Conservation (phyloP, 495 filamentous ascomycete genomes). For the Friedmanniomyces endolithicus region DNA sequence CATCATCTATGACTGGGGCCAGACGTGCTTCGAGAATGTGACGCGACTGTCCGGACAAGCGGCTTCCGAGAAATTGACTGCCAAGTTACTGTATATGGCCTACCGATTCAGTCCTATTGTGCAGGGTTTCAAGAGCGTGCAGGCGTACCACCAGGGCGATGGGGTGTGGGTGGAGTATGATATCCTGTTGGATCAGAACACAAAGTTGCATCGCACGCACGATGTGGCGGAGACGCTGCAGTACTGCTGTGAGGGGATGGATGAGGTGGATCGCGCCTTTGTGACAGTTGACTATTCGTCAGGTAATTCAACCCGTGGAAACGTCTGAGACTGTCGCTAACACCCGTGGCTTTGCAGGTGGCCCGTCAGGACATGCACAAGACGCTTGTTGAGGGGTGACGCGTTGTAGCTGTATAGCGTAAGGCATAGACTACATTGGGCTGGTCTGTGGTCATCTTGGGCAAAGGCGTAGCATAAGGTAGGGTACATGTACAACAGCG, state of each 20-base stretch:
- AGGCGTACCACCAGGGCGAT: conserved; percentile 38
- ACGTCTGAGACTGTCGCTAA: neutral
- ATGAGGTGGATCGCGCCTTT: conserved; percentile 39
- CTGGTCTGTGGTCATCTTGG: too few species aligned
- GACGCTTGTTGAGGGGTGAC: too few species aligned
- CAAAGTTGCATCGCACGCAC: conserved; percentile 31
- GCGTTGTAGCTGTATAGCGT: too few species aligned
- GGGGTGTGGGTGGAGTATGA: conserved; percentile 40
- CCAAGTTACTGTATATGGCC: conserved; percentile 37
- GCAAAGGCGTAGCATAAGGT: too few species aligned
- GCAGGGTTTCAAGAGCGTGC: conserved; percentile 35
- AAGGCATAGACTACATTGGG: too few species aligned
- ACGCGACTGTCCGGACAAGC: conserved; percentile 33
- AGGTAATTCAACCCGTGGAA: conserved; percentile 13
- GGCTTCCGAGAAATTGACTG: conserved; percentile 23
- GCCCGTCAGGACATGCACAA: too few species aligned
- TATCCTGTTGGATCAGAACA: conserved; percentile 34
- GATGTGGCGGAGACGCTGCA: conserved; percentile 41
- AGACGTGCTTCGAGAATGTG: conserved; percentile 37
- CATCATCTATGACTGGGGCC: conserved; percentile 40
- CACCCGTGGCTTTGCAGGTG: too few species aligned
- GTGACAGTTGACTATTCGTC: conserved; percentile 34
- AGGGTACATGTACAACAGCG: too few species aligned
- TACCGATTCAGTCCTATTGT: conserved; percentile 37
- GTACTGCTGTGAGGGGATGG: conserved; percentile 36